Evolutionary conservation across 495 filamentous ascomycete species (phyloP), one percentile per base, ranked within the genome.

Genomic region (Oleoguttula mirabilis): DNA sequence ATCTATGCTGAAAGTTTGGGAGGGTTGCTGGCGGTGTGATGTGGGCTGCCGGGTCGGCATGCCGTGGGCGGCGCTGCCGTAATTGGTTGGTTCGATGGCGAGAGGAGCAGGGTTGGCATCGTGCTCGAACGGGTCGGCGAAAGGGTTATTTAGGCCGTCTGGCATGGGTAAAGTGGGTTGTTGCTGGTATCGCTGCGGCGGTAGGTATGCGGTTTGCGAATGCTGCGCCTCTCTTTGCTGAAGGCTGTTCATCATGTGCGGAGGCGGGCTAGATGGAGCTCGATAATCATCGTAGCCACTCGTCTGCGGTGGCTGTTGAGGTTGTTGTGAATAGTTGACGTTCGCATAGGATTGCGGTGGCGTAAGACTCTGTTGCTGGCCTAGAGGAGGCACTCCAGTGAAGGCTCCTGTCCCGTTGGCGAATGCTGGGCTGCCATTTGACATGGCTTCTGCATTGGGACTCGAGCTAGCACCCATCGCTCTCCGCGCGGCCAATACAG

Each of bases 401-500:
- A 20, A 31, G 4, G 11, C 24, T 15, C 46, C 7, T n/a, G 25
- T n/a, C n/a, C n/a, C 7, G 25, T 28, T 36, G n/a, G n/a, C n/a
- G n/a, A n/a, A n/a, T n/a, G n/a, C n/a, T n/a, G n/a, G n/a, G 46
- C 39, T 44, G 33, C 38, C 19, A 35, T 45, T 43, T 24, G 24
- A 36, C 22, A 14, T n/a, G 5, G 33, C 11, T 41, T 41, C 27
- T 21, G 30, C 19, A 21, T 52, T 45, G n/a, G 59, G 57, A 39
- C 48, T 51, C 2, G 55, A 53, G 20, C 48, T 41, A 3, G 50
- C 28, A 10, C 57, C 59, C 10, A 55, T 42, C 7, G 53, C 35
- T 14, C 52, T 50, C n/a, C 65, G 47, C 0, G 88, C 88, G 49
- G 78, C 70, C 12, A 94, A 70, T 45, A 94, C 64, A 12, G 84